Evolutionary conservation across 768 basidiomycete genomes (phyloP).

Genomic region (Leccinellum luteum): DNA sequence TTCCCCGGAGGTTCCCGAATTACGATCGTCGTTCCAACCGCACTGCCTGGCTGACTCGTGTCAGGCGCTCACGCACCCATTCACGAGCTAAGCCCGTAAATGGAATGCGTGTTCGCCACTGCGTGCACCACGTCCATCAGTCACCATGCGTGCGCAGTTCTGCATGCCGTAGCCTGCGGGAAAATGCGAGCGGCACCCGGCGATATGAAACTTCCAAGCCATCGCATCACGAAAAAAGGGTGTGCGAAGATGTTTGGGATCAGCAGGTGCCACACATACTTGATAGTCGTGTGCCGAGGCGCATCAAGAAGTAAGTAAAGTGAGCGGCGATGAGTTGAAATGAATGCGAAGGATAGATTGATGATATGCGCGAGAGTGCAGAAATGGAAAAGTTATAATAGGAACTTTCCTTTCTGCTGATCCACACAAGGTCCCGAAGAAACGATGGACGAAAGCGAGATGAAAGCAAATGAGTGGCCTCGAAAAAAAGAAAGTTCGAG

Average conservation of each 20-base stretch:
- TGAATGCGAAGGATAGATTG: slow-evolving; percentile 5
- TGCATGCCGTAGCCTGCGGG: slow-evolving; percentile 26
- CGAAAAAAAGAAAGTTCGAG: slow-evolving; percentile 1
- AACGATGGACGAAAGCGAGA: slow-evolving; percentile 3
- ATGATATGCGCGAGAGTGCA: slow-evolving; percentile 4
- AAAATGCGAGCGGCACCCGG: slow-evolving; percentile 19
- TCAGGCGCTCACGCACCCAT: slow-evolving; percentile 13
- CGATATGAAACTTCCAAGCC: slow-evolving; percentile 16
- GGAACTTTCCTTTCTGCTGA: slow-evolving; percentile 2
- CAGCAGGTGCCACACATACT: slow-evolving; percentile 3
- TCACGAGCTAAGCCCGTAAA: slow-evolving; percentile 15
- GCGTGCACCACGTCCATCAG: slow-evolving; percentile 27
- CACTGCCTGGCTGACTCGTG: slow-evolving; percentile 20
- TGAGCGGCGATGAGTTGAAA: slow-evolving; percentile 7
- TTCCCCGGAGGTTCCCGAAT: slow-evolving; percentile 22
- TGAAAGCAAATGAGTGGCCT: slow-evolving; percentile 9
- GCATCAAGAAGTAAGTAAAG: slow-evolving; percentile 16
- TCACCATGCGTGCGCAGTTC: slow-evolving; percentile 26
- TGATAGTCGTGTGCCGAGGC: slow-evolving; percentile 3
- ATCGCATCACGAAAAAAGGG: slow-evolving; percentile 12
- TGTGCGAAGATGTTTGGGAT: slow-evolving; percentile 5
- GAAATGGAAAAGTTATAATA: slow-evolving; percentile 7
- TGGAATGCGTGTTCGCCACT: slow-evolving; percentile 21
- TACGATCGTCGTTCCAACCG: slow-evolving; percentile 15
- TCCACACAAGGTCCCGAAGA: slow-evolving; percentile 14